These are phyloP conservation scores for Phytophthora cactorum DNA, from an alignment of 352 stramenopile genomes.

Conservation along the genomic window DNA sequence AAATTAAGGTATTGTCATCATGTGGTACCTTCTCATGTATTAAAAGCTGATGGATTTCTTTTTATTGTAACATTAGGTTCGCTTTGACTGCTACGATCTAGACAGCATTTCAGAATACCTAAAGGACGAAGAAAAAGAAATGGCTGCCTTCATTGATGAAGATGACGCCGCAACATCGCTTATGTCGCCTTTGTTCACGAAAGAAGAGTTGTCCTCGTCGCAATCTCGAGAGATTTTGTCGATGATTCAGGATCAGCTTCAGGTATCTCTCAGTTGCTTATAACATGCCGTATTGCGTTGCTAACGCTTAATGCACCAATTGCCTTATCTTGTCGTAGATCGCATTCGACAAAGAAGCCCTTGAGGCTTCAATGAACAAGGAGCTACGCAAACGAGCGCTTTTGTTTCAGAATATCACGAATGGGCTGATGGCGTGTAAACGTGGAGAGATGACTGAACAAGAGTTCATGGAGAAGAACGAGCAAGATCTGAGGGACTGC, in stretches of 20 bases:
- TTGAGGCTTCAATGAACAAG: constrained; percentile 55
- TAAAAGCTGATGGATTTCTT: constrained; percentile 4
- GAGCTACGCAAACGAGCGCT: constrained; percentile 56
- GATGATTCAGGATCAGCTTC: constrained; percentile 46
- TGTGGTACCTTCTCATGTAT: neutral
- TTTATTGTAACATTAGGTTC: constrained; percentile 32
- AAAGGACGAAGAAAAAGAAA: constrained; percentile 45
- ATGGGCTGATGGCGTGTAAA: constrained; percentile 36
- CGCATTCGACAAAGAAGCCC: constrained; percentile 60
- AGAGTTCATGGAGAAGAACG: constrained; percentile 61
- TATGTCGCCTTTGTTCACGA: constrained; percentile 46
- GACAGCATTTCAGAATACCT: constrained; percentile 39
- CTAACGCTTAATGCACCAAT: neutral
- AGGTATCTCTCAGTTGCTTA: constrained; percentile 32
- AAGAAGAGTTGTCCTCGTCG: constrained; percentile 33
- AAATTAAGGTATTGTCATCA: constrained; percentile 58
- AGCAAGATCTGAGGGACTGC: constrained; percentile 56
- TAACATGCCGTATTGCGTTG: neutral
- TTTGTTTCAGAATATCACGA: constrained; percentile 57
- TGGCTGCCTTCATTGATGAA: constrained; percentile 46
- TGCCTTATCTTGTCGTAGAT: constrained; percentile 31
- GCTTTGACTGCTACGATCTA: constrained; percentile 49
- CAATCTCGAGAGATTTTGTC: constrained; percentile 36
- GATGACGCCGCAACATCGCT: constrained; percentile 37
- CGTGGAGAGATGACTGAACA: constrained; percentile 47